A percentile compares a stretch with the other conserved stretches of the same genome.
Conservation (phyloP, 768 basidiomycete genomes). For the Mrakia gelida region DNA sequence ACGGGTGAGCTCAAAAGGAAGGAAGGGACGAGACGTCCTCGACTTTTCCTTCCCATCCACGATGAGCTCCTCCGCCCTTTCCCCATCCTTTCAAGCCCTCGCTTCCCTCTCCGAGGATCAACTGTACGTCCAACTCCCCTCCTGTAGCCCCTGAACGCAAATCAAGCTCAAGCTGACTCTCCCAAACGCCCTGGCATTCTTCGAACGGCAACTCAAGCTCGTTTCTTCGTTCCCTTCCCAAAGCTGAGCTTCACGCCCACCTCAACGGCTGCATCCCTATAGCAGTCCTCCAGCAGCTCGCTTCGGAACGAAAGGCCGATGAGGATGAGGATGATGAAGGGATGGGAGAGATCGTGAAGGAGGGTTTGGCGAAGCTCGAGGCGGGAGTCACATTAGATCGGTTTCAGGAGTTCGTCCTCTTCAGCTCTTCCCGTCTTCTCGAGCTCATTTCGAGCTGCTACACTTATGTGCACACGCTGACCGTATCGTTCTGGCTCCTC, state of each 20-base stretch:
- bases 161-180: neutral
- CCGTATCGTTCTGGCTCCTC: no score
- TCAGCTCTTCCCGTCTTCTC: neutral
- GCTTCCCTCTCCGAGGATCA: conserved; percentile 10
- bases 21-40: neutral
- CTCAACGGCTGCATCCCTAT: conserved; percentile 80
- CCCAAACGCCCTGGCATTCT: neutral
- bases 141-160: neutral
- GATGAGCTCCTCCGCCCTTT: conserved; percentile 3
- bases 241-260: conserved; percentile 82
- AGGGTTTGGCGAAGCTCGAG: conserved; percentile 50
- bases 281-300: conserved; percentile 59
- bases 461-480: neutral
- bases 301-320: conserved; percentile 44
- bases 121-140: neutral
- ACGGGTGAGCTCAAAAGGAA: neutral
- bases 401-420: conserved; percentile 50
- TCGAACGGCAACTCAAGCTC: conserved; percentile 46
- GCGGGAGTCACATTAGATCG: conserved; percentile 51
- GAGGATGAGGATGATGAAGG: neutral
- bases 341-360: conserved; percentile 46
- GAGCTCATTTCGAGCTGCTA: neutral
- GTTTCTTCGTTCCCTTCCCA: conserved; percentile 64
- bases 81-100: conserved; percentile 13
- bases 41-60: neutral